Percentiles rank a stretch among this genome's conserved stretches.
These are phyloP conservation scores for Neurospora tetraspora DNA, from an alignment of 495 filamentous ascomycete genomes.

Conservation along the genomic window DNA sequence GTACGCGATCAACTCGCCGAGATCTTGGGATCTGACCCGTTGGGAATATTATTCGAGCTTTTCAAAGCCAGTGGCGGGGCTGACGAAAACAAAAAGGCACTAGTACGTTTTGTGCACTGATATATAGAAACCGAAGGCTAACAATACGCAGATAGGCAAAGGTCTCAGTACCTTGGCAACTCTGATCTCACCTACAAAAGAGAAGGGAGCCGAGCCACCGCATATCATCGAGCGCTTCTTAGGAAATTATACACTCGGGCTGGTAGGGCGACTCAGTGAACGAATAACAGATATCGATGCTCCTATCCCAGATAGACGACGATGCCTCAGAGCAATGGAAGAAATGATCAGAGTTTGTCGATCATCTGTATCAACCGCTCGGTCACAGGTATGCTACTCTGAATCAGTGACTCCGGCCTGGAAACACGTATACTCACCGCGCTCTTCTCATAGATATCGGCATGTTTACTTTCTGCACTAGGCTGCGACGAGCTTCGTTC, in stretches of 20 bases:
- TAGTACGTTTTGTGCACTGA: constrained; percentile 18
- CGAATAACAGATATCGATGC: constrained; percentile 58
- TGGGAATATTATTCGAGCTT: constrained; percentile 67
- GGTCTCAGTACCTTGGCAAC: constrained; percentile 60
- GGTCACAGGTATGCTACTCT: constrained; percentile 63
- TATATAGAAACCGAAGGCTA: constrained; percentile 5
- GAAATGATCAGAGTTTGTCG: constrained; percentile 74
- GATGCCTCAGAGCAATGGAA: constrained; percentile 71
- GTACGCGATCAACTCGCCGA: constrained; percentile 40
- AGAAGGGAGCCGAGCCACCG: constrained; percentile 40
- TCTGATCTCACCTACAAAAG: constrained; percentile 44
- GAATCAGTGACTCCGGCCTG: background rate
- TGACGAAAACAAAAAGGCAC: constrained; percentile 47
- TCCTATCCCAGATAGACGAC: constrained; percentile 53
- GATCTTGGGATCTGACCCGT: constrained; percentile 64
- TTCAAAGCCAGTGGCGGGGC: constrained; percentile 69
- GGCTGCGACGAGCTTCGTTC: constrained; percentile 60
- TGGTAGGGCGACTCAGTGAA: constrained; percentile 74
- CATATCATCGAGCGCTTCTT: constrained; percentile 68
- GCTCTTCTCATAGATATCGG: constrained; percentile 52
- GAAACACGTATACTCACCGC: constrained; percentile 1
- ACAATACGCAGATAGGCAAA: constrained; percentile 36
- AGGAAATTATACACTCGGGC: constrained; percentile 74
- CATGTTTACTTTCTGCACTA: constrained; percentile 78
- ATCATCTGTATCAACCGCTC: constrained; percentile 58